These are phyloP conservation scores for Phytopythium delawarense DNA, from an alignment of 352 stramenopile genomes.

Conservation along the genomic window DNA sequence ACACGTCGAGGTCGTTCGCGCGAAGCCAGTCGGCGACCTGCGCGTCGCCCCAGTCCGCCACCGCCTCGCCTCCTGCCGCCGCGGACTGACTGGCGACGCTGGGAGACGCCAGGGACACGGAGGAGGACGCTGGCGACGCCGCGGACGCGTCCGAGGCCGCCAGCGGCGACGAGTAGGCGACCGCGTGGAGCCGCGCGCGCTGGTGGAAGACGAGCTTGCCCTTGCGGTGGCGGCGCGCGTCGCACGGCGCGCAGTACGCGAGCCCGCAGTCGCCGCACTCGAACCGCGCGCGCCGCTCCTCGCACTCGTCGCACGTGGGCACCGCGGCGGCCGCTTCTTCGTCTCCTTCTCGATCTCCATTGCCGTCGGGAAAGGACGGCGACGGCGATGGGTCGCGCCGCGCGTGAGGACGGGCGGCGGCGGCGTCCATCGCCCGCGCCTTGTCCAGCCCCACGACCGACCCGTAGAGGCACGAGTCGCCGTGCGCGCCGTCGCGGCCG, in stretches of 20 bases:
- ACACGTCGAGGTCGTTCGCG: slow-evolving; percentile 56
- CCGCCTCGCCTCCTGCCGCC: background rate
- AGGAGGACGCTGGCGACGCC: background rate
- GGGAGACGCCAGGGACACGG: background rate
- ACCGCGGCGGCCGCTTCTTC: background rate
- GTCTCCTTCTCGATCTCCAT: no score
- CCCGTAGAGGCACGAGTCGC: slow-evolving; percentile 37
- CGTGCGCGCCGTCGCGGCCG: background rate
- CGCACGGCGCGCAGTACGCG: slow-evolving; percentile 62
- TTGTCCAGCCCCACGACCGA: slow-evolving; percentile 33
- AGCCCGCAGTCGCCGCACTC: slow-evolving; percentile 72
- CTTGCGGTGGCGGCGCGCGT: slow-evolving; percentile 73
- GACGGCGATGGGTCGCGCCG: background rate
- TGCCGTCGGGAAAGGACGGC: background rate
- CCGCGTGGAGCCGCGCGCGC: slow-evolving; percentile 22
- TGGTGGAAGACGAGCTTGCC: slow-evolving; percentile 75
- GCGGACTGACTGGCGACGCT: background rate
- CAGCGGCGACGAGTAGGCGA: background rate
- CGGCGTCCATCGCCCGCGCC: slow-evolving; percentile 17
- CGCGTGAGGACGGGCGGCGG: slow-evolving; percentile 6
- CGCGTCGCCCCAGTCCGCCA: slow-evolving; percentile 24
- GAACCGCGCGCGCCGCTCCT: slow-evolving; percentile 35
- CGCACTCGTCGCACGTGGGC: slow-evolving; percentile 68
- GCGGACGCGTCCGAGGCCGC: slow-evolving; percentile 1
- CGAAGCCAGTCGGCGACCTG: slow-evolving; percentile 60